phyloP scores from a whole-genome alignment of 495 filamentous ascomycete genomes.

The Talaromyces thailandensis region DNA sequence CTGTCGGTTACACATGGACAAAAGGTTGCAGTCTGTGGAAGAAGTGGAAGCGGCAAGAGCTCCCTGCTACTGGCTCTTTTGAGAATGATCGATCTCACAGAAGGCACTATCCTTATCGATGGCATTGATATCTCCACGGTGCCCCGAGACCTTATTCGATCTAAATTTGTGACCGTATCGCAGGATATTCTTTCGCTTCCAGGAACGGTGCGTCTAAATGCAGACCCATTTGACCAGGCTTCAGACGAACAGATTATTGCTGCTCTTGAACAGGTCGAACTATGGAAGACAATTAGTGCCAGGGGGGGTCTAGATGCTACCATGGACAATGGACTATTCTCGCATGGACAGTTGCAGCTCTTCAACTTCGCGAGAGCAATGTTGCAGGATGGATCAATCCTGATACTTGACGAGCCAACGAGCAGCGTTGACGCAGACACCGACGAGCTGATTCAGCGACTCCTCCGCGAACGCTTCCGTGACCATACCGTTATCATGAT shows the following conservation, averaged over 20 bases:
- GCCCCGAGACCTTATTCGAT: constrained; percentile 19
- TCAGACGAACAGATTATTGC: constrained; percentile 28
- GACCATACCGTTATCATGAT: constrained; percentile 25
- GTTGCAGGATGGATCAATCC: constrained; percentile 18
- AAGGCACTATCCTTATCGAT: constrained; percentile 35
- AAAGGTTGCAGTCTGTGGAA: constrained; percentile 35
- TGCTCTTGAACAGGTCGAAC: constrained; percentile 26
- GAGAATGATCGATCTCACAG: constrained; percentile 23
- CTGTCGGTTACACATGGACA: constrained; percentile 21
- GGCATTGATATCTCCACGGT: constrained; percentile 29
- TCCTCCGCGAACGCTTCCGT: constrained; percentile 15
- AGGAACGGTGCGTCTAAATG: constrained; percentile 36
- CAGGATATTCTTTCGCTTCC: constrained; percentile 39
- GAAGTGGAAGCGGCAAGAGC: constrained; percentile 25
- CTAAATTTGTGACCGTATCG: constrained; percentile 31
- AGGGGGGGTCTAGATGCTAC: constrained; percentile 32
- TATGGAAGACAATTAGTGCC: constrained; percentile 26
- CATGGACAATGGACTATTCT: constrained; percentile 25
- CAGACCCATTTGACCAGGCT: constrained; percentile 24
- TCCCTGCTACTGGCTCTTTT: constrained; percentile 12
- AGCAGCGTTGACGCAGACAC: constrained; percentile 30
- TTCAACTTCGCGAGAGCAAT: constrained; percentile 38
- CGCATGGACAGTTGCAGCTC: constrained; percentile 38
- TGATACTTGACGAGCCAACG: constrained; percentile 40
- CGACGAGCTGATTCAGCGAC: constrained; percentile 20